Conservation (phyloP, 768 basidiomycete species). For the Trametes punicea region DNA sequence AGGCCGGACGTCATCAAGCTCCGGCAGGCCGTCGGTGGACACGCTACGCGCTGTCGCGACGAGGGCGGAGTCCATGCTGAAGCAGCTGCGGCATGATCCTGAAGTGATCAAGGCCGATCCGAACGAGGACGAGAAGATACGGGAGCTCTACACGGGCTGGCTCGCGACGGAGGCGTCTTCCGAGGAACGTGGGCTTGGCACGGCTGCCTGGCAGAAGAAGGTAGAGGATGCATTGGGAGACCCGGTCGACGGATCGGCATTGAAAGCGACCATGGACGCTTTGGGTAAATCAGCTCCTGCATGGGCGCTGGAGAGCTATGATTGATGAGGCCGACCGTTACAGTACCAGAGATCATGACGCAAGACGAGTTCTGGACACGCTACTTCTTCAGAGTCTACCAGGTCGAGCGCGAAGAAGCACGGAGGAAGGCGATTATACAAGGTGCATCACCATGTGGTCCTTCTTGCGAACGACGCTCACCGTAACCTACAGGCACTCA, state of each 20-base stretch:
- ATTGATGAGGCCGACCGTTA: background rate
- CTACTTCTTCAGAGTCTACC: conserved; percentile 86
- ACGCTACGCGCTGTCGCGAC: conserved; percentile 59
- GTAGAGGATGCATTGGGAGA: conserved; percentile 49
- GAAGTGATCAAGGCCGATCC: conserved; percentile 77
- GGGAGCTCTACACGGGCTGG: conserved; percentile 59
- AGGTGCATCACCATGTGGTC: conserved; percentile 41
- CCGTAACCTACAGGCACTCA: conserved; percentile 41
- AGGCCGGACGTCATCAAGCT: conserved; percentile 26
- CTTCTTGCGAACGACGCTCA: background rate
- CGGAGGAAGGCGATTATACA: conserved; percentile 74
- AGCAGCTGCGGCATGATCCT: conserved; percentile 69
- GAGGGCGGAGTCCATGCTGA: conserved; percentile 74
- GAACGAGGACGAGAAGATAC: conserved; percentile 52
- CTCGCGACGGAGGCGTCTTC: conserved; percentile 46
- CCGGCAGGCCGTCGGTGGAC: conserved; percentile 32
- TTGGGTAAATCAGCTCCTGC: conserved; percentile 49
- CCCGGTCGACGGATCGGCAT: conserved; percentile 45
- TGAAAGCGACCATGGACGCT: conserved; percentile 50
- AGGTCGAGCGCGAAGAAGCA: conserved; percentile 75
- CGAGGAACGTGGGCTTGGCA: conserved; percentile 46
- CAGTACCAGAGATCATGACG: conserved; percentile 67
- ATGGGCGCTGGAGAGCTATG: background rate
- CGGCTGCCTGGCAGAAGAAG: conserved; percentile 54
- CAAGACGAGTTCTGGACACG: conserved; percentile 78